A percentile compares a stretch with the other conserved stretches of the same genome.
phyloP scores from a whole-genome alignment of 2,329 filamentous ascomycete genomes.

The Sporothrix pseudoabietina region DNA sequence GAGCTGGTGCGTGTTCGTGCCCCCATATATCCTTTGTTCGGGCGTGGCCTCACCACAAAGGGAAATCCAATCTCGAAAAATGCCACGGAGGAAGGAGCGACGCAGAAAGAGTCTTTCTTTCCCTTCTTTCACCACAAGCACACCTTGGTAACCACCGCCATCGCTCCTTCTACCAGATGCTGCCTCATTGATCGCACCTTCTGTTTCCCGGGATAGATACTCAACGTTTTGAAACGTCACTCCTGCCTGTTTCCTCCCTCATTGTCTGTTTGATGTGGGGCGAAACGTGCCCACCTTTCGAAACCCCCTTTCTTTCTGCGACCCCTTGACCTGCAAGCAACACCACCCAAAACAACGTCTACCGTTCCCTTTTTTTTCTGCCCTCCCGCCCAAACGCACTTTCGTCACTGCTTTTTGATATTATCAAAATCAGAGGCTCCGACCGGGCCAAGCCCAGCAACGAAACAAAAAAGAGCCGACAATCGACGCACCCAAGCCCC shows the following conservation, averaged over 20 bases:
- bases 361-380: background rate
- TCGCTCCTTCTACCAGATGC: background rate
- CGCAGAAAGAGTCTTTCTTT: background rate
- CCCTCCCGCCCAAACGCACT: background rate
- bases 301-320: conserved; percentile 29
- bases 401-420: background rate
- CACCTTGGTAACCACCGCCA: background rate
- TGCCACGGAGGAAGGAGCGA: conserved; percentile 2
- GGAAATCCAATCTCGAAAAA: background rate
- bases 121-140: background rate
- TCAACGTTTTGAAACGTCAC: background rate
- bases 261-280: conserved; percentile 30
- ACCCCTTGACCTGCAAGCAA: conserved; percentile 18
- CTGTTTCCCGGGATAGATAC: background rate
- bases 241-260: conserved; percentile 11
- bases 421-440: background rate
- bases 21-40: conserved; percentile 12
- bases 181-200: conserved; percentile 10
- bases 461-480: conserved; percentile 4
- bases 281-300: conserved; percentile 29
- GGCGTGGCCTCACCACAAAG: conserved; percentile 7
- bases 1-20: background rate
- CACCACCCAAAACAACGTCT: background rate
- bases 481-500: background rate
- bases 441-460: conserved; percentile 16